Percentiles rank a stretch among this genome's conserved stretches.
Conservation (phyloP, 805 yeast genomes). For the Barnettozyma wickerhamii region DNA sequence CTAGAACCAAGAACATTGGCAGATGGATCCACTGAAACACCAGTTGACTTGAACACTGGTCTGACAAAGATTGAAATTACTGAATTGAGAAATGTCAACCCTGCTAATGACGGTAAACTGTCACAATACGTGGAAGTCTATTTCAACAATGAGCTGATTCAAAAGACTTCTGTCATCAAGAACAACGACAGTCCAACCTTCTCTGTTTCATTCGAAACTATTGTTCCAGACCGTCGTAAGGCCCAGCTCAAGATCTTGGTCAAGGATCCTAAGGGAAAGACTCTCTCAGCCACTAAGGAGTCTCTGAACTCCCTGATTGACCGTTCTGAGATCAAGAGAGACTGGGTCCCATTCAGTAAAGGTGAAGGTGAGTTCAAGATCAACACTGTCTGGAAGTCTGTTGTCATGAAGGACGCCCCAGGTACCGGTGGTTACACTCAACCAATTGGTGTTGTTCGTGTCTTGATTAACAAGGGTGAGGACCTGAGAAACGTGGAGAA, state of each 20-base stretch:
- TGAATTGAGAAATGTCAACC: conserved; percentile 48
- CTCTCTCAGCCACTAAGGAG: conserved; percentile 56
- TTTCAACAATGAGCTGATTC: conserved; percentile 54
- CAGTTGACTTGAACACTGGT: conserved; percentile 94
- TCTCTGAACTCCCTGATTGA: conserved; percentile 61
- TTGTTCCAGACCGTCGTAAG: conserved; percentile 67
- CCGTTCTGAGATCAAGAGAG: conserved; percentile 70
- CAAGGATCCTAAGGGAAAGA: conserved; percentile 54
- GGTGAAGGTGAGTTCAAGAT: conserved; percentile 73
- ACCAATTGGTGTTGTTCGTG: conserved; percentile 88
- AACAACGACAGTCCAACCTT: conserved; percentile 65
- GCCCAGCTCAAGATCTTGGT: conserved; percentile 65
- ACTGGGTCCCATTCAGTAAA: conserved; percentile 68
- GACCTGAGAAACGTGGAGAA: conserved; percentile 81
- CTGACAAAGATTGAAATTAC: conserved; percentile 64
- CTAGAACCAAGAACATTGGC: conserved; percentile 52
- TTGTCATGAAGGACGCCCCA: conserved; percentile 58
- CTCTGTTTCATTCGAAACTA: conserved; percentile 57
- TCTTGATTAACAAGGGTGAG: conserved; percentile 64
- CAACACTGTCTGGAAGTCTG: conserved; percentile 82
- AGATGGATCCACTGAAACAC: conserved; percentile 80
- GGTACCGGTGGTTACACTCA: conserved; percentile 83
- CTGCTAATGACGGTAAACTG: conserved; percentile 41
- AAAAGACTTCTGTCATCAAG: conserved; percentile 55
- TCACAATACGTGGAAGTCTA: conserved; percentile 69